phyloP scores from a whole-genome alignment of 306 rosid genomes.

The Inga oerstediana region DNA sequence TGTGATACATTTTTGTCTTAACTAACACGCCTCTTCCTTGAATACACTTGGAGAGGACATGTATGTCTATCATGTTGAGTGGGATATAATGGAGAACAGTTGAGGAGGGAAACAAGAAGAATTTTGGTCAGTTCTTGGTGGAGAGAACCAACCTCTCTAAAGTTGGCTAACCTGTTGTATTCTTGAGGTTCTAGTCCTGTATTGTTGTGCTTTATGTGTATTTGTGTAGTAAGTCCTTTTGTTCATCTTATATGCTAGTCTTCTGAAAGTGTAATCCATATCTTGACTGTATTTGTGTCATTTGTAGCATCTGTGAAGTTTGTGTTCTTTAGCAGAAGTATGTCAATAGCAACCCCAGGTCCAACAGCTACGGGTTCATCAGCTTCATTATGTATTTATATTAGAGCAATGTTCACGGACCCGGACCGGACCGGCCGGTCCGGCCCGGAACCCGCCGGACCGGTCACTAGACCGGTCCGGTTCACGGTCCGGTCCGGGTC shows the following conservation, averaged over 20 bases:
- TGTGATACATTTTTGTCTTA: no score
- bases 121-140: neutral
- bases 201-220: neutral
- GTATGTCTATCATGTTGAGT: neutral
- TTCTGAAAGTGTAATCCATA: neutral
- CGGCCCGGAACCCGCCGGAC: no score
- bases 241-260: neutral
- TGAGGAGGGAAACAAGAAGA: neutral
- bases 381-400: neutral
- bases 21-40: no score
- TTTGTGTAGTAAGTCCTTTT: neutral
- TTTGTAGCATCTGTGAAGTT: neutral
- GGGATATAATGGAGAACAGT: neutral
- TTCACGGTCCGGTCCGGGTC: no score
- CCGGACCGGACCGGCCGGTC: no score
- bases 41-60: no score
- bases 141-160: neutral
- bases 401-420: no score
- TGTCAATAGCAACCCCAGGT: neutral
- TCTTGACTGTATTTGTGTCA: neutral
- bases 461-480: no score
- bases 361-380: neutral
- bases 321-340: neutral
- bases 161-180: neutral
- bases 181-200: neutral